Percentiles rank a stretch among this genome's conserved stretches.
These are phyloP conservation scores for Cryptococcus wingfieldii DNA, from an alignment of 1,284 basidiomycete genomes.

Conservation along the genomic window DNA sequence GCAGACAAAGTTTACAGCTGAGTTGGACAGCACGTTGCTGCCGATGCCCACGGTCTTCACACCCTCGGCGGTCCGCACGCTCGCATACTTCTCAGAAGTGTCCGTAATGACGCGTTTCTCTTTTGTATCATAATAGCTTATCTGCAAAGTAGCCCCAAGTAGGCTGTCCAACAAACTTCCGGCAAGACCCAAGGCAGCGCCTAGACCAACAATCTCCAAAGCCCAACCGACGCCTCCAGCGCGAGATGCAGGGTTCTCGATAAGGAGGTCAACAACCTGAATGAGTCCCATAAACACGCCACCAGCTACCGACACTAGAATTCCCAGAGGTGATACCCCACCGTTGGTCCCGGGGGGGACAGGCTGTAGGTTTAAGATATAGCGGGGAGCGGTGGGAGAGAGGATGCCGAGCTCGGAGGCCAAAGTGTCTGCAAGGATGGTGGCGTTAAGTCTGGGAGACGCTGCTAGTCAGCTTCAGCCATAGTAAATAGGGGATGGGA, in stretches of 20 bases:
- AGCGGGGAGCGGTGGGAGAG: slow-evolving; percentile 61
- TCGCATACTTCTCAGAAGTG: slow-evolving; percentile 37
- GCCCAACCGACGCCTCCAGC: slow-evolving; percentile 47
- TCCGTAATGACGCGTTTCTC: slow-evolving; percentile 67
- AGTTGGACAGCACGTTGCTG: slow-evolving; percentile 66
- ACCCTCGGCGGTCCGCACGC: slow-evolving; percentile 7
- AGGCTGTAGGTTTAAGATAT: slow-evolving; percentile 65
- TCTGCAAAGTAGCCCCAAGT: slow-evolving; percentile 81
- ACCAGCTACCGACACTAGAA: slow-evolving; percentile 66
- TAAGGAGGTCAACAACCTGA: slow-evolving; percentile 57
- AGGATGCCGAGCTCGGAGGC: slow-evolving; percentile 67
- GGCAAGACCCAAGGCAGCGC: slow-evolving; percentile 61
- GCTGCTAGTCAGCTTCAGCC: background rate
- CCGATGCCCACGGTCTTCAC: slow-evolving; percentile 62
- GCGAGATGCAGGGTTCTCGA: slow-evolving; percentile 59
- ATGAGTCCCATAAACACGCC: slow-evolving; percentile 67
- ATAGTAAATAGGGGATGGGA: slow-evolving; percentile 7
- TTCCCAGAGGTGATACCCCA: slow-evolving; percentile 71
- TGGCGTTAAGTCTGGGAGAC: slow-evolving; percentile 25
- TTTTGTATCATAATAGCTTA: slow-evolving; percentile 66
- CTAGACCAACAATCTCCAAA: slow-evolving; percentile 56
- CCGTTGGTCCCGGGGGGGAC: slow-evolving; percentile 93
- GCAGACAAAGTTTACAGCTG: slow-evolving; percentile 38
- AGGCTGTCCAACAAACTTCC: slow-evolving; percentile 82
- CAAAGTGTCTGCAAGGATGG: slow-evolving; percentile 34